These are phyloP conservation scores for Macrocybe gigantea DNA, from an alignment of 768 basidiomycete species.

Conservation along the genomic window DNA sequence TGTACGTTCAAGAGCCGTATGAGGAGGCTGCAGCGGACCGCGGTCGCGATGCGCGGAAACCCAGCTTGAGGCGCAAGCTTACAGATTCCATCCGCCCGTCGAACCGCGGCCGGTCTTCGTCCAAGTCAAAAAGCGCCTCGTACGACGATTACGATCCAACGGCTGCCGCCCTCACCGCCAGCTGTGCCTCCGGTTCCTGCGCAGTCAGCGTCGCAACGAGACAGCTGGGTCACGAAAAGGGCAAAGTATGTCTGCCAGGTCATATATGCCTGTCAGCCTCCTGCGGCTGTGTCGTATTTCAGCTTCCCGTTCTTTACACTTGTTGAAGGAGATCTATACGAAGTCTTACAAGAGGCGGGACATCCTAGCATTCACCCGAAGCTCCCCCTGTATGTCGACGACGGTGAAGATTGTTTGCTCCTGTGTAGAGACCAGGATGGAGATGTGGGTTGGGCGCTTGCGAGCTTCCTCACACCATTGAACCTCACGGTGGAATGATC, in stretches of 20 bases:
- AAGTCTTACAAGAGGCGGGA: slow-evolving; percentile 70
- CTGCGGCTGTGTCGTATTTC: slow-evolving; percentile 58
- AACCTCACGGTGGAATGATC: slow-evolving; percentile 6
- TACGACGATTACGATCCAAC: slow-evolving; percentile 13
- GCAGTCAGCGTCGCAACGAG: slow-evolving; percentile 16
- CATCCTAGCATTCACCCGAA: slow-evolving; percentile 72
- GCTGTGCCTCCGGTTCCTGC: slow-evolving; percentile 10
- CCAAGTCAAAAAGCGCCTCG: slow-evolving; percentile 1
- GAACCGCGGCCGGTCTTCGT: not conserved
- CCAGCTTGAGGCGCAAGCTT: slow-evolving; percentile 22
- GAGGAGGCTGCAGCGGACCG: slow-evolving; percentile 17
- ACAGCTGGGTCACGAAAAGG: slow-evolving; percentile 40
- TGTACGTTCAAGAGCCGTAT: slow-evolving; percentile 8
- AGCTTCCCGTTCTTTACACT: slow-evolving; percentile 75
- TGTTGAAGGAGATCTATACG: slow-evolving; percentile 53
- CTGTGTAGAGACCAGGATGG: slow-evolving; percentile 54
- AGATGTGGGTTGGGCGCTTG: slow-evolving; percentile 73
- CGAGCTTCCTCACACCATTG: slow-evolving; percentile 73
- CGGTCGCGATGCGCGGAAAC: slow-evolving; percentile 18
- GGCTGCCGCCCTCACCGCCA: slow-evolving; percentile 20
- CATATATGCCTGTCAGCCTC: slow-evolving; percentile 64
- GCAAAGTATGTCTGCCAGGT: slow-evolving; percentile 64
- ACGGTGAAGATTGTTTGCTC: slow-evolving; percentile 73
- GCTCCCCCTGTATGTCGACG: slow-evolving; percentile 72
- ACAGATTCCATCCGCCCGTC: slow-evolving; percentile 17